A percentile compares a stretch with the other conserved stretches of the same genome.
These are phyloP conservation scores for Trapa incisa DNA, from an alignment of 345 rosid genomes.

Conservation along the genomic window DNA sequence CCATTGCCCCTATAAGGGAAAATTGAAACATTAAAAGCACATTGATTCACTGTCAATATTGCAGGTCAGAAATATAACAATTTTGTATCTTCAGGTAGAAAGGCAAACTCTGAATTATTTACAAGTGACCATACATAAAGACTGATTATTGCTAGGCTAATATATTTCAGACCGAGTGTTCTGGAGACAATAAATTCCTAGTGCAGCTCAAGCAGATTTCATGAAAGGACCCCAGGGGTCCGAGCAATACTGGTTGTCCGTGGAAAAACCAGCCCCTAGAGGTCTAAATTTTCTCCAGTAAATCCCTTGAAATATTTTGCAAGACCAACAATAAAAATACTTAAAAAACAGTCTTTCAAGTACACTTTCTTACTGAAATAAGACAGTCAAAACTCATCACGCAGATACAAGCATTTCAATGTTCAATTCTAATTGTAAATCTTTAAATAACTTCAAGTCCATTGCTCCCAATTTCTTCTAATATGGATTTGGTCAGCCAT, in stretches of 20 bases:
- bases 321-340: background rate
- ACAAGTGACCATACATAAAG: background rate
- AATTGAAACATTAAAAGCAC: background rate
- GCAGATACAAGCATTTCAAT: background rate
- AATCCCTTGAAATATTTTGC: background rate
- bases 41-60: background rate
- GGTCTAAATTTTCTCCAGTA: background rate
- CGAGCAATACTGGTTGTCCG: background rate
- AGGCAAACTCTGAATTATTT: background rate
- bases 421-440: background rate
- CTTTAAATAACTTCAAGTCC: background rate
- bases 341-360: background rate
- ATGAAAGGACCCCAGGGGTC: background rate
- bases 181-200: background rate
- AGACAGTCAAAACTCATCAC: background rate
- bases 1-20: constrained; percentile 79
- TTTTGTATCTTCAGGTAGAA: background rate
- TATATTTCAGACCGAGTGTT: background rate
- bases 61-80: background rate
- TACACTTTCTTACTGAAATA: background rate
- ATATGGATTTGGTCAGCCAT: background rate
- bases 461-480: background rate
- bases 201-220: background rate
- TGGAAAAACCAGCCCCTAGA: background rate
- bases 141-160: background rate